Base-by-base conservation (phyloP, 2,329 filamentous ascomycete species). In the Botrytis medusae region DNA sequence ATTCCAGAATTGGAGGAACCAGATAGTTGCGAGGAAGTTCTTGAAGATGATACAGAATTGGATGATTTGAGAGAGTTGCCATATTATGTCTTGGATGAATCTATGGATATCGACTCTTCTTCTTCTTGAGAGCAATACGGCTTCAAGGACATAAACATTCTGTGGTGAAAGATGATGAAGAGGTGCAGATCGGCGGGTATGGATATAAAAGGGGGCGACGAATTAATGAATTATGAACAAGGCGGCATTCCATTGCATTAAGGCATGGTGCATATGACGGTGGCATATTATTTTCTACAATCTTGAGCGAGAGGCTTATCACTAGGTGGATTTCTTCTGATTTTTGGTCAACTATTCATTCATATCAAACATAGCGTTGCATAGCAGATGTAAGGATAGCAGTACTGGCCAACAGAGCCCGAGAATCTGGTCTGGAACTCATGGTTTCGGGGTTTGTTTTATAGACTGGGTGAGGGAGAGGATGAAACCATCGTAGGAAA, bases 1-100 rank as follows among this genome's bases (percentile, higher is more conserved):
- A 81, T 81, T 69, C 77, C 78, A 6, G 80, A 81, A 73, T 76
- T 78, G 65, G 79, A 81, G 32, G 80, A 81, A 69, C 79, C 80
- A 14, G 80, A 80, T 34, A 79, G 77, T 48, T 79, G 77, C 48
- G 80, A 80, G 70, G 80, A 81, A 67, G 65, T 79, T 14, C 67
- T 80, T 3, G 78, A 78, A 22, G 72, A 78, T n/a, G 76, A 78
- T n/a, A 74, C 72, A 8, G 76, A 76, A 8, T 60, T 74, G 32
- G 73, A 74, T 32, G 74, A 73, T 51, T 73, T 77, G 34, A 74
- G 73, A 20, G 72, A 77, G 37, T 70, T 81, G 51, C 79, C 79
- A 46, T 81, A 79, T 63, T 80, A 76, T 68, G 48, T 73, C 4
- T 62, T 69, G 37, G 78, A 79, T 72, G 69, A 76, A 37, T 77